Evolutionary conservation across 2,329 filamentous ascomycete species (phyloP).

Genomic region (Ophiocordyceps camponoti-saundersi): DNA sequence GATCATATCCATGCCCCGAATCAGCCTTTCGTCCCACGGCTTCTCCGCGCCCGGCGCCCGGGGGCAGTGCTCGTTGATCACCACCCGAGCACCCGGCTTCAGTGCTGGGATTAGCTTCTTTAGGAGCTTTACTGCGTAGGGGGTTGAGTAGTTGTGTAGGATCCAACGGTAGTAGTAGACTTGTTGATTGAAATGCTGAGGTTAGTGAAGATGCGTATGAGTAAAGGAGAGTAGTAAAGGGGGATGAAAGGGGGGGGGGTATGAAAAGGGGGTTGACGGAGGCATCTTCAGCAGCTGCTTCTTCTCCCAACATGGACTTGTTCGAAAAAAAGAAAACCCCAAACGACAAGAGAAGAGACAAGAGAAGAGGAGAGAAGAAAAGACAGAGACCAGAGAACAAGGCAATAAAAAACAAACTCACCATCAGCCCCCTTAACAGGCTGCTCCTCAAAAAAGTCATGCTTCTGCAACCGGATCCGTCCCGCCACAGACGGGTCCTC

Average conservation of each 20-base stretch:
- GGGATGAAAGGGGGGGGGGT: too few species aligned
- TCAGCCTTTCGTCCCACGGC: slow-evolving; percentile 27
- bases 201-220: too few species aligned
- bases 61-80: slow-evolving; percentile 28
- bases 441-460: slow-evolving; percentile 43
- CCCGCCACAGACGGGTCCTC: slow-evolving; percentile 19
- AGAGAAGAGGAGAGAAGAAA: too few species aligned
- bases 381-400: too few species aligned
- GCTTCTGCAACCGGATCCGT: slow-evolving; percentile 25
- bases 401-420: slow-evolving; percentile 7
- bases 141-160: slow-evolving; percentile 43
- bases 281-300: too few species aligned
- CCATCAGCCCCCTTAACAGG: slow-evolving; percentile 33
- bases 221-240: too few species aligned
- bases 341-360: too few species aligned
- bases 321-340: too few species aligned
- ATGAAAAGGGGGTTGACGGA: too few species aligned
- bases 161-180: slow-evolving; percentile 44
- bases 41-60: slow-evolving; percentile 19
- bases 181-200: slow-evolving; percentile 3
- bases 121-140: slow-evolving; percentile 30
- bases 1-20: slow-evolving; percentile 31
- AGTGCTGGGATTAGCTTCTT: slow-evolving; percentile 34
- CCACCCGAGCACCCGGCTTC: slow-evolving; percentile 32
- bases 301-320: too few species aligned